phyloP scores from a whole-genome alignment of 2,329 filamentous ascomycete species.

The Fusarium secorum region DNA sequence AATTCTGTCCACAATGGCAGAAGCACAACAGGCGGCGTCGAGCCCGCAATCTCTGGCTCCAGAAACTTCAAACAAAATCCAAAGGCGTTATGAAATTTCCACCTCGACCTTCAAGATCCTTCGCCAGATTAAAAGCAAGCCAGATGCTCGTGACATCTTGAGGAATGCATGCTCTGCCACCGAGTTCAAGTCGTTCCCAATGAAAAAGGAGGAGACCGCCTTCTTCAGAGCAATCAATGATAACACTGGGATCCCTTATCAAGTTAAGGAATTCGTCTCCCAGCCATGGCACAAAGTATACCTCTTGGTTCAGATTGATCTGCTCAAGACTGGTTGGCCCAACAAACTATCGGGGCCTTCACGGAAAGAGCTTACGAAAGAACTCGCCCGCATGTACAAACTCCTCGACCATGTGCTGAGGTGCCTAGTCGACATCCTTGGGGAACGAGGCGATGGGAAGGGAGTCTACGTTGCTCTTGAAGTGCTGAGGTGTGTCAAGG shows the following conservation, averaged over 20 bases:
- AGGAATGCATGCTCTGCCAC: constrained; percentile 49
- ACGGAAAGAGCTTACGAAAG: constrained; percentile 46
- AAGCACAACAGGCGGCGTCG: background rate
- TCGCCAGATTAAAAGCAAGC: constrained; percentile 37
- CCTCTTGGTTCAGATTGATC: constrained; percentile 75
- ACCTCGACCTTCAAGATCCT: constrained; percentile 45
- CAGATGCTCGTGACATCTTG: constrained; percentile 47
- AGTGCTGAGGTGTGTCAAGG: constrained; percentile 77
- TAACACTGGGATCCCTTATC: constrained; percentile 50
- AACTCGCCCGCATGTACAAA: constrained; percentile 45
- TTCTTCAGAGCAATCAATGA: constrained; percentile 52
- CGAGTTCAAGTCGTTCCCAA: constrained; percentile 50
- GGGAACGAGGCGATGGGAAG: constrained; percentile 64
- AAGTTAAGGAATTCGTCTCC: constrained; percentile 54
- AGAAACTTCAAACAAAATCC: constrained; percentile 40
- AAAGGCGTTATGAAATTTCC: constrained; percentile 47
- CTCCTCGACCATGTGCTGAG: constrained; percentile 48
- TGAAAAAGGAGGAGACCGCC: constrained; percentile 46
- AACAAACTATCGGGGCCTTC: constrained; percentile 51
- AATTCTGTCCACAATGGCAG: background rate
- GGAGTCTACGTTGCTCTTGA: constrained; percentile 76
- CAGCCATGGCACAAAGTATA: constrained; percentile 77
- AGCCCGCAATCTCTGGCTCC: background rate
- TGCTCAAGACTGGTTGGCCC: constrained; percentile 69
- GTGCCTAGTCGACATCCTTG: constrained; percentile 51